These are phyloP conservation scores for Arthrocladium fulminans DNA, from an alignment of 2,329 filamentous ascomycete species.

Conservation along the genomic window DNA sequence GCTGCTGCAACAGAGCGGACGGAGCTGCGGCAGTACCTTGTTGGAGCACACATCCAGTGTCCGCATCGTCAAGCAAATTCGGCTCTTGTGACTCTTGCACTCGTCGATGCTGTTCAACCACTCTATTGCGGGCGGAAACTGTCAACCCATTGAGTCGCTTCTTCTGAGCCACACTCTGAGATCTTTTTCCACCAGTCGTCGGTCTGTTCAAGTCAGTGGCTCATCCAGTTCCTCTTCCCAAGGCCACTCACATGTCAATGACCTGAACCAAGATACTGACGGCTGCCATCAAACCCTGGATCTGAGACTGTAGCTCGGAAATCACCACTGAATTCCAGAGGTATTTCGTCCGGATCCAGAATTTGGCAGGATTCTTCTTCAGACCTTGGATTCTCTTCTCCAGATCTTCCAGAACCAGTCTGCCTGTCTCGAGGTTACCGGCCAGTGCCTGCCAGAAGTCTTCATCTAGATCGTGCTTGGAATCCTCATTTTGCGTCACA, in stretches of 20 bases:
- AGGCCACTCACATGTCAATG: constrained; percentile 4
- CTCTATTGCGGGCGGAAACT: neutral
- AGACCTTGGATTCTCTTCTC: constrained; percentile 1
- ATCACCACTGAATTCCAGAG: constrained; percentile 5
- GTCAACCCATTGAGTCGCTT: constrained; percentile 4
- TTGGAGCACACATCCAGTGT: neutral
- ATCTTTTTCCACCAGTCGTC: neutral
- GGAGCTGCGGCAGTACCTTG: neutral
- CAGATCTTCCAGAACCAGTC: constrained; percentile 1
- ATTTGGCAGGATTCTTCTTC: constrained; percentile 5
- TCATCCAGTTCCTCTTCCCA: neutral
- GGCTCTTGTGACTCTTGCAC: neutral
- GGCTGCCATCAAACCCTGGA: constrained; percentile 3
- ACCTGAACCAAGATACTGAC: constrained; percentile 1
- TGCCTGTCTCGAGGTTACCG: neutral
- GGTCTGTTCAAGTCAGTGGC: neutral
- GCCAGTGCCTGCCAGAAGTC: constrained; percentile 4
- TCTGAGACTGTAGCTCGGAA: constrained; percentile 7
- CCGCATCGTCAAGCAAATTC: constrained; percentile 1
- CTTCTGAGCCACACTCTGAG: constrained; percentile 4
- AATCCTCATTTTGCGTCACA: neutral
- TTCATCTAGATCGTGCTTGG: constrained; percentile 1
- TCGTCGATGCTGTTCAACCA: neutral
- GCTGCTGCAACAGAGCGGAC: neutral
- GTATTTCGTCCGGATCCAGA: constrained; percentile 4